Evolutionary conservation across 129 eudicot genomes (phyloP).

Genomic region (Arctium minus): DNA sequence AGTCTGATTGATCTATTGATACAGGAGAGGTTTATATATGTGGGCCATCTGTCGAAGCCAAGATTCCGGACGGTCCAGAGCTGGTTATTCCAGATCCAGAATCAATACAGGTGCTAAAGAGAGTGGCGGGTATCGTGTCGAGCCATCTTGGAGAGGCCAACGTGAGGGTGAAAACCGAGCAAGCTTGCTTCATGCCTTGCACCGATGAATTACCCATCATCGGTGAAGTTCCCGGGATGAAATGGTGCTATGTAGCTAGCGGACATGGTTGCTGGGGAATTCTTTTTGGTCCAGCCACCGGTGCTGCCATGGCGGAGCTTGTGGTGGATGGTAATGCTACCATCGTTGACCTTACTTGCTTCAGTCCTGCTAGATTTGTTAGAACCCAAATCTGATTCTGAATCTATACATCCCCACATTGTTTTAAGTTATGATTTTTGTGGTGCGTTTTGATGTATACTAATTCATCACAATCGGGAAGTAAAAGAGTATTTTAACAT

Average conservation of each 20-base stretch:
- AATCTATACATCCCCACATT: background rate
- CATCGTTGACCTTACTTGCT: slow-evolving; percentile 53
- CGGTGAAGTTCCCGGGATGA: slow-evolving; percentile 70
- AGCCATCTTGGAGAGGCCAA: slow-evolving; percentile 55
- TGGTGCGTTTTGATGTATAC: background rate
- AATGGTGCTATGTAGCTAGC: slow-evolving; percentile 67
- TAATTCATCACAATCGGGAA: background rate
- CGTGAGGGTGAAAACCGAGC: slow-evolving; percentile 68
- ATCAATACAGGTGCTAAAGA: slow-evolving; percentile 53
- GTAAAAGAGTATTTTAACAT: background rate
- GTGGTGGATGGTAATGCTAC: slow-evolving; percentile 57
- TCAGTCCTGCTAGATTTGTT: slow-evolving; percentile 58
- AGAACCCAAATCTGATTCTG: background rate
- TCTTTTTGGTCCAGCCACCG: slow-evolving; percentile 85
- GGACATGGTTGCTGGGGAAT: slow-evolving; percentile 95
- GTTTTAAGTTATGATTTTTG: background rate
- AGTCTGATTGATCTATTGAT: background rate
- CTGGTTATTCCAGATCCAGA: slow-evolving; percentile 49
- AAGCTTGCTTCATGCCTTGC: slow-evolving; percentile 83
- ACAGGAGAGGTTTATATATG: slow-evolving; percentile 86
- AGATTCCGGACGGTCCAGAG: slow-evolving; percentile 76
- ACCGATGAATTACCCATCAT: slow-evolving; percentile 66
- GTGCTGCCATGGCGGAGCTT: slow-evolving; percentile 84
- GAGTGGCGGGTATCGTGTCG: slow-evolving; percentile 58
- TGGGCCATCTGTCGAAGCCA: slow-evolving; percentile 62